A percentile compares a stretch with the other conserved stretches of the same genome.
Conservation (phyloP, 345 rosid genomes). For the Salix purpurea region DNA sequence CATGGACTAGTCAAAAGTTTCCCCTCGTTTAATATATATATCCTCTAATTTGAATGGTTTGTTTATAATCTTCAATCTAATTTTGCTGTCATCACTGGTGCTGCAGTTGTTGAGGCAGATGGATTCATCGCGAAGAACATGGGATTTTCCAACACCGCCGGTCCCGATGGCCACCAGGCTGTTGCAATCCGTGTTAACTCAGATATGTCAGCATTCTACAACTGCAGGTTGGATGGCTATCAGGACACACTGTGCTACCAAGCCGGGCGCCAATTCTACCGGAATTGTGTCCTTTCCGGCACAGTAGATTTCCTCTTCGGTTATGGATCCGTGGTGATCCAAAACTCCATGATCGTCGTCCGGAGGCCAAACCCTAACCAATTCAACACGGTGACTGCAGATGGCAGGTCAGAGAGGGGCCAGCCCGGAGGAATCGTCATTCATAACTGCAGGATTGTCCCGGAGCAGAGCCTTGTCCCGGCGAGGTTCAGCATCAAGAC, state of each 20-base stretch:
- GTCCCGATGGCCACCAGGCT: constrained; percentile 32
- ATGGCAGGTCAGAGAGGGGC: constrained; percentile 32
- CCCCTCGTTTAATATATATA: too few relatives aligned
- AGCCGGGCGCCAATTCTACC: constrained; percentile 22
- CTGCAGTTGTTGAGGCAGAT: constrained; percentile 21
- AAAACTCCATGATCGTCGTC: constrained; percentile 25
- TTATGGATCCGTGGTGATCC: constrained; percentile 23
- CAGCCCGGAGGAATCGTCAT: constrained; percentile 44
- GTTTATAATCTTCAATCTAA: background rate
- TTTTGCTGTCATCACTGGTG: background rate
- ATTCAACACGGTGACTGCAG: constrained; percentile 60
- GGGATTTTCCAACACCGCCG: constrained; percentile 28
- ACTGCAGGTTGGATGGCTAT: constrained; percentile 23
- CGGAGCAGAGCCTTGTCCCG: constrained; percentile 44
- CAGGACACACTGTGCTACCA: constrained; percentile 25
- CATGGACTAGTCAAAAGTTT: background rate
- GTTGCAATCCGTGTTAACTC: constrained; percentile 18
- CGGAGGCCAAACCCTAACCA: constrained; percentile 30
- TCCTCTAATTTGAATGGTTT: background rate
- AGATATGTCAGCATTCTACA: constrained; percentile 22
- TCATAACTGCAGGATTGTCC: constrained; percentile 76
- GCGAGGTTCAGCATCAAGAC: constrained; percentile 35
- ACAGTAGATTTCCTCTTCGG: constrained; percentile 30
- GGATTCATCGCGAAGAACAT: constrained; percentile 18
- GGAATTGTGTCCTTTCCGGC: constrained; percentile 27